A percentile compares a stretch with the other conserved stretches of the same genome.
Conservation (phyloP, 495 filamentous ascomycete species). For the Neurospora discreta region DNA sequence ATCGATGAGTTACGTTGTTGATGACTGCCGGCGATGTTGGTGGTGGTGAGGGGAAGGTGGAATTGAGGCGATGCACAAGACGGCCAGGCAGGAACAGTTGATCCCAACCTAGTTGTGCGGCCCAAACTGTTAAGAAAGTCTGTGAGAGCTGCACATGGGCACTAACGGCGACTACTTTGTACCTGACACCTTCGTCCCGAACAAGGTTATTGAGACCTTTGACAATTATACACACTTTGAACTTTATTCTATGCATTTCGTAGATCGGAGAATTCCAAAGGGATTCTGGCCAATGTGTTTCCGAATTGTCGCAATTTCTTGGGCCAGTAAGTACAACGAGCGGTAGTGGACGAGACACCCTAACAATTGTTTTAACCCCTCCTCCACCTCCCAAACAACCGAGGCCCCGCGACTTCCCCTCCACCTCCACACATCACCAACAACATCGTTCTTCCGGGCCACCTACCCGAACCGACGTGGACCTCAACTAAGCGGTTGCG, state of each 20-base stretch:
- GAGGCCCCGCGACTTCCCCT: not conserved
- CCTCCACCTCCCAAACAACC: not conserved
- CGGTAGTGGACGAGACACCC: no score
- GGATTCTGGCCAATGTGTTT: no score
- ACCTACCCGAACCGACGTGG: not conserved
- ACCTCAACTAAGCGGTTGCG: not conserved
- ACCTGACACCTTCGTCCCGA: no score
- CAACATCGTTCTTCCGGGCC: not conserved
- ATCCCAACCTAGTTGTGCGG: not conserved
- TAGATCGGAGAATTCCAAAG: no score
- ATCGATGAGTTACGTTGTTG: not conserved
- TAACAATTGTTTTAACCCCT: not conserved
- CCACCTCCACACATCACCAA: not conserved
- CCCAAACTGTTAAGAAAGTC: not conserved
- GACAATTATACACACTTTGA: no score
- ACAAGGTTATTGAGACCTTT: no score
- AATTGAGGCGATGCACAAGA: not conserved
- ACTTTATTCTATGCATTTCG: no score
- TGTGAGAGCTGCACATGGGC: not conserved
- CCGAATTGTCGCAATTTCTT: no score
- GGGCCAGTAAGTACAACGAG: no score
- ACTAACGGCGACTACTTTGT: not conserved
- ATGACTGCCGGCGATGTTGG: not conserved
- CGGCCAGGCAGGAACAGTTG: not conserved
- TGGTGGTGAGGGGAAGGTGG: not conserved